Evolutionary conservation across 441 rosid genomes (phyloP), one percentile per base, ranked within the genome.

Genomic region (Brassica hybrid): DNA sequence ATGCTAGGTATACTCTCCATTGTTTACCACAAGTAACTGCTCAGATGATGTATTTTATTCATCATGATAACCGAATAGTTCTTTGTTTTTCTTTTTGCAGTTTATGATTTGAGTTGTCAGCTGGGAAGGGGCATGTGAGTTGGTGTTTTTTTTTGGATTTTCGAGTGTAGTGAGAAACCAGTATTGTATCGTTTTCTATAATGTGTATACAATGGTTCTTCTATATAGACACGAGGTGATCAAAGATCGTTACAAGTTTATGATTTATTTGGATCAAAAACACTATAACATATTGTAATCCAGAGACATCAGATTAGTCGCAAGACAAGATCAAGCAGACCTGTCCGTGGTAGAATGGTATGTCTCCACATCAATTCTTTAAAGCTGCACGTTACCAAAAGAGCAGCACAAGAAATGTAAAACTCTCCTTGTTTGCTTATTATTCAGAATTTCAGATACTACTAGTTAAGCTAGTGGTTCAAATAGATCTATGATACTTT

Each of bases 1-100:
- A 67, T 89, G 92, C 84, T 88, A 88, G 80, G 76, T 79, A 74
- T 38, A 50, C 12, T 43, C 8, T 63, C 50, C 13, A 21, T 56
- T 57, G 23, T n/a, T 6, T 56, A 38, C 74, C 12, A 30, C 59
- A 79, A 63, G 30, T 56, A 64, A 57, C 65, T 48, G 17, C 41
- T 73, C 65, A n/a, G 23, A 21, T 21, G n/a, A 48, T 32, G 50
- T 12, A 36, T 4, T 63, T 17, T 17, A 38, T 21, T 65, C 62
- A 43, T 72, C 61, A 67, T 67, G 69, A 27, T 17, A 59, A 63
- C 50, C 11, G 8, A 32, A 32, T 27, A 27, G 32, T 27, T 27
- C 5, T 27, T 27, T 27, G 32, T 4, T 5, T 64, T 23, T 17
- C 3, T 10, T 50, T 50, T 62, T 60, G 59, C 81, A 78, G 74